Evolutionary conservation across 2,329 filamentous ascomycete genomes (phyloP).

Genomic region (Exophiala calicioides): DNA sequence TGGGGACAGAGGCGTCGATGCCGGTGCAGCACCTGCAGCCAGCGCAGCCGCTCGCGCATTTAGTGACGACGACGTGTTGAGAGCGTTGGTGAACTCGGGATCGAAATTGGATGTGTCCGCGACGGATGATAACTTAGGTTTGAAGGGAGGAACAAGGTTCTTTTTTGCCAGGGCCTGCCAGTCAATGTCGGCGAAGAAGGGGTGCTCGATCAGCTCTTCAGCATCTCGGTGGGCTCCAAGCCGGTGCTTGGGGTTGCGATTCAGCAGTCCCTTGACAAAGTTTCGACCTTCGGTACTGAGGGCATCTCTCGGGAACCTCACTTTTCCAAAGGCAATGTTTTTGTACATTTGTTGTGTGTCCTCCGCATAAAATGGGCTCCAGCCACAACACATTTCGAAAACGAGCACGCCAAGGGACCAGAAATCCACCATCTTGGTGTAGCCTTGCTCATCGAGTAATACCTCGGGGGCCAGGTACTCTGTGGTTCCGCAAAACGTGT

Average conservation of each 20-base stretch:
- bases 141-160: slow-evolving; percentile 92
- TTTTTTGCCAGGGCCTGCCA: slow-evolving; percentile 88
- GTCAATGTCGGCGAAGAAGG: slow-evolving; percentile 92
- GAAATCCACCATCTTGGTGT: slow-evolving; percentile 99
- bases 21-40: slow-evolving; percentile 75
- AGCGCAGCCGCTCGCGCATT: slow-evolving; percentile 88
- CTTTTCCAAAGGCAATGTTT: slow-evolving; percentile 99
- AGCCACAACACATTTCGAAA: slow-evolving; percentile 99
- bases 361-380: slow-evolving; percentile 98
- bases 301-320: slow-evolving; percentile 92
- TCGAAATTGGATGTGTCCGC: slow-evolving; percentile 98
- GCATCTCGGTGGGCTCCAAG: slow-evolving; percentile 89
- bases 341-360: slow-evolving; percentile 99
- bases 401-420: slow-evolving; percentile 97
- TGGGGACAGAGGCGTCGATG: slow-evolving; percentile 88
- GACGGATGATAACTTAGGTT: slow-evolving; percentile 93
- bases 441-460: slow-evolving; percentile 90
- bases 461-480: slow-evolving; percentile 97
- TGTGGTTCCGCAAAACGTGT: slow-evolving; percentile 97
- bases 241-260: slow-evolving; percentile 93
- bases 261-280: slow-evolving; percentile 96
- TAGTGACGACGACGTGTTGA: slow-evolving; percentile 81
- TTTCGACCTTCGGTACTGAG: slow-evolving; percentile 92
- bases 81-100: slow-evolving; percentile 93
- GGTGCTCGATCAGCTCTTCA: slow-evolving; percentile 87